Conservation (phyloP, 257 asterid genomes). For the Henckelia pumila region DNA sequence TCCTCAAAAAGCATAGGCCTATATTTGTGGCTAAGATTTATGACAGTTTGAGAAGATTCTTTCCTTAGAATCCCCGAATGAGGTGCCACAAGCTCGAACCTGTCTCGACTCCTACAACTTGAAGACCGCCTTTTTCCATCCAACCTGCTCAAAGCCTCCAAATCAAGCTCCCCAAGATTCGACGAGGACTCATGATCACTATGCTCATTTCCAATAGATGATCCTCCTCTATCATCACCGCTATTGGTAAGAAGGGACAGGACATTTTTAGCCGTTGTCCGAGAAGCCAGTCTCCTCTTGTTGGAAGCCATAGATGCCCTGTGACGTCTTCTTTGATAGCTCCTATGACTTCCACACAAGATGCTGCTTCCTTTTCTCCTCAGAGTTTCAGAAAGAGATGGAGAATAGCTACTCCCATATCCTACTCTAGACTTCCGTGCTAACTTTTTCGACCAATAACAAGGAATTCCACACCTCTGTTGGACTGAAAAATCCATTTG, state of each 20-base stretch:
- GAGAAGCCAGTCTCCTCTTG: conserved; percentile 59
- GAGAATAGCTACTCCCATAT: conserved; percentile 70
- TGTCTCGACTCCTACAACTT: conserved; percentile 77
- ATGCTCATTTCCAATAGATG: conserved; percentile 45
- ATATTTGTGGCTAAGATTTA: conserved; percentile 79
- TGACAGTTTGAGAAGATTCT: conserved; percentile 57
- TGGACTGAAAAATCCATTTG: conserved; percentile 74
- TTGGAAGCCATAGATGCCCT: conserved; percentile 48
- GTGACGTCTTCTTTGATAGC: conserved; percentile 47
- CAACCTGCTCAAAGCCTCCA: conserved; percentile 80
- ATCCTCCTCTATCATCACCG: conserved; percentile 40
- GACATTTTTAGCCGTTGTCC: conserved; percentile 50
- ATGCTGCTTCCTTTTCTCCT: conserved; percentile 79
- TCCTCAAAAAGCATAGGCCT: conserved; percentile 88
- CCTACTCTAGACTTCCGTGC: conserved; percentile 79
- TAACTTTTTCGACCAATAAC: conserved; percentile 91
- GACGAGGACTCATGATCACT: conserved; percentile 76
- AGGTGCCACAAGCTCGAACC: conserved; percentile 50
- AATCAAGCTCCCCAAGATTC: conserved; percentile 74
- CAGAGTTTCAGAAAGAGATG: conserved; percentile 87
- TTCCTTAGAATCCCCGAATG: conserved; percentile 46
- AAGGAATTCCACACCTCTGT: conserved; percentile 89
- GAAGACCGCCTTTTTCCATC: conserved; percentile 87
- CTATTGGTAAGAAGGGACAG: conserved; percentile 65
- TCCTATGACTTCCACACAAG: conserved; percentile 59